Percentiles rank a stretch among this genome's conserved stretches.
Evolutionary conservation across 768 basidiomycete species (phyloP).

Genomic region (Kondoa malvinella): DNA sequence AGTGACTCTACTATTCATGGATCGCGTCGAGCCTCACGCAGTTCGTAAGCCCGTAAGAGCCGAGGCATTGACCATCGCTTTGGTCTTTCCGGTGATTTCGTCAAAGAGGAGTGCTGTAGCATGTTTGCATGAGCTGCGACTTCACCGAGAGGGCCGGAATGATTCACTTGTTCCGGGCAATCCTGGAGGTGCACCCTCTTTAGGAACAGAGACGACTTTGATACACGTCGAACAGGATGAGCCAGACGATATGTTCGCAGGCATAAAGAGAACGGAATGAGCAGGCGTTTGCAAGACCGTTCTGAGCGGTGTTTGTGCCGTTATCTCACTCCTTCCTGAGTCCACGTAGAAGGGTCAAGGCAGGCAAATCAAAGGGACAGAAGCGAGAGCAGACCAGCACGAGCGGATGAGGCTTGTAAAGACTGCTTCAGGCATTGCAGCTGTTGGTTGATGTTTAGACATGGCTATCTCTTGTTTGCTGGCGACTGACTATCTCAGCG

Average conservation of each 20-base stretch:
- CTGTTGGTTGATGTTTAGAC: background rate
- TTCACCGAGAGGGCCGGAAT: background rate
- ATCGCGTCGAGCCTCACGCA: slow-evolving; percentile 13
- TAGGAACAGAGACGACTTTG: slow-evolving; percentile 22
- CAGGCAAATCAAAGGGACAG: background rate
- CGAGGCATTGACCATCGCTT: slow-evolving; percentile 18
- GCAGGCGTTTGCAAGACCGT: background rate
- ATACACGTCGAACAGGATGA: slow-evolving; percentile 9
- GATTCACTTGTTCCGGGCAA: background rate
- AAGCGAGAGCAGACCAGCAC: background rate
- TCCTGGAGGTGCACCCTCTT: background rate
- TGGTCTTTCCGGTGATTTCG: slow-evolving; percentile 14
- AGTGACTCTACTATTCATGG: background rate
- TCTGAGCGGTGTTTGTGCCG: background rate
- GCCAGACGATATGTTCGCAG: background rate
- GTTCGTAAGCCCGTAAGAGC: slow-evolving; percentile 26
- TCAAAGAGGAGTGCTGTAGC: slow-evolving; percentile 19
- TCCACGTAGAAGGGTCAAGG: background rate
- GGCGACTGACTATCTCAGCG: background rate
- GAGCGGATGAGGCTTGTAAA: background rate
- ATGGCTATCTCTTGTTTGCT: background rate
- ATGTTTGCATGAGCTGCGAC: slow-evolving; percentile 7
- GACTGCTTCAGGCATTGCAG: background rate
- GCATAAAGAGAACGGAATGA: background rate
- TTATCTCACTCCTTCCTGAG: background rate